Evolutionary conservation across 495 filamentous ascomycete genomes (phyloP), one percentile per base, ranked within the genome.

Genomic region (Penicillium egyptiacum): DNA sequence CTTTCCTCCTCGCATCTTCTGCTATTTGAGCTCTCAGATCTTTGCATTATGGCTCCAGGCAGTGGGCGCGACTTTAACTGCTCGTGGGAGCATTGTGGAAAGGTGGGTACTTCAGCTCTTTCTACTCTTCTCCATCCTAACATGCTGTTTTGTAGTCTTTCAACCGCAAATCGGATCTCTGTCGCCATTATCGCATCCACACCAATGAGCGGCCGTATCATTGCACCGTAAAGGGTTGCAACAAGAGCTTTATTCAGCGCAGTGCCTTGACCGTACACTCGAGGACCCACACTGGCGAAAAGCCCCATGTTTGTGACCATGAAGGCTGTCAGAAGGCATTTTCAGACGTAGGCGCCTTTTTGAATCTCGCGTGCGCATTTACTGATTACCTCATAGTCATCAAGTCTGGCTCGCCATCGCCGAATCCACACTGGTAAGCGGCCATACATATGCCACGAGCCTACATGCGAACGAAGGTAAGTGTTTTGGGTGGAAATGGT

Each of bases 161-260:
- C 82, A 94, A 93, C 80, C 85, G 91, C 74, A 96, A 94, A 70
- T 96, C 91, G 9, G 91, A 96, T 75, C 81, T 96, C 50, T 88
- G 90, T 70, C 82, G 91, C 66, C 91, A 96, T 70, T 89, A 89
- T 69, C 83, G 91, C 46, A 96, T 96, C 67, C 91, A 96, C 65
- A 96, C 91, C 61, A 92, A 93, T 69, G 91, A 94, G 66, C 79
- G 91, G 49, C 91, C 91, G 30, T 94, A 91, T 65, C 77, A 82
- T 46, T 94, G 91, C 72, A 80, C 74, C 25, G 79, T 81, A 14
- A 78, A 78, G 28, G 85, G 82, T 22, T 96, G 91, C 72, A 86
- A 85, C 30, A 95, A 96, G 75, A 89, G 88, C 67, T 96, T 96
- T 74, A 94, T 95, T 65, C 91, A 96, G 63, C 80, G 90, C 58